Evolutionary conservation across 257 asterid species (phyloP), one percentile per base, ranked within the genome.

Genomic region (Dorcoceras hygrometricum): DNA sequence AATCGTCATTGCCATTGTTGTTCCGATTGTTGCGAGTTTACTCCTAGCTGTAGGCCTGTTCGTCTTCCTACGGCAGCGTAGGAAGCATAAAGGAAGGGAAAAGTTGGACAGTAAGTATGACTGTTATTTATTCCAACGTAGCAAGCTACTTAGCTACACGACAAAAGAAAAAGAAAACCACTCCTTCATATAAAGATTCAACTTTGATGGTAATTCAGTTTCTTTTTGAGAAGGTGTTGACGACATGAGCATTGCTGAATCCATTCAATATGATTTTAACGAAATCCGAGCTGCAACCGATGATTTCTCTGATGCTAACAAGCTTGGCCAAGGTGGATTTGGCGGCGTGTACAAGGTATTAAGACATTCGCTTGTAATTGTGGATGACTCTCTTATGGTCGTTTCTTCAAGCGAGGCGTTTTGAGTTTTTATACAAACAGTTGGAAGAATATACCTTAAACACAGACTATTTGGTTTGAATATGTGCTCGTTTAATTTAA

Each of bases 251-350:
- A 9, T 57, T 24, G 54, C 22, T 54, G 75, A 71, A 3, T 58
- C 69, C 8, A 2, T 67, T 43, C 68, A 58, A 20, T 57, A 31
- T 63, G 19, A 68, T 0, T 53, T 71, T 5, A 57, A 23, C 56
- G 62, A 22, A 20, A 62, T 71, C 46, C 74, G 68, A 76, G 57
- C 58, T 22, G 73, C 75, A 7, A 72, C 80, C 0, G 27, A 69
- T 50, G 68, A 72, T 57, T 76, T 72, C 53, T 43, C 53, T 43
- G 19, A 2, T 2, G 65, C 22, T 0, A 67, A 63, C 23, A 72
- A n/a, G 58, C 34, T 76, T 23, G 77, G 74, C 14, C 74, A 24
- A 66, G 71, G 71, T 8, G 73, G 73, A 48, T 71, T 76, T 58
- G 77, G 77, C 1, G 2, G 18, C 3, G 77, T 72, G 1, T 71